A percentile compares a stretch with the other conserved stretches of the same genome.
phyloP scores from a whole-genome alignment of 2,329 filamentous ascomycete species.

The Trichoderma pleuroti region DNA sequence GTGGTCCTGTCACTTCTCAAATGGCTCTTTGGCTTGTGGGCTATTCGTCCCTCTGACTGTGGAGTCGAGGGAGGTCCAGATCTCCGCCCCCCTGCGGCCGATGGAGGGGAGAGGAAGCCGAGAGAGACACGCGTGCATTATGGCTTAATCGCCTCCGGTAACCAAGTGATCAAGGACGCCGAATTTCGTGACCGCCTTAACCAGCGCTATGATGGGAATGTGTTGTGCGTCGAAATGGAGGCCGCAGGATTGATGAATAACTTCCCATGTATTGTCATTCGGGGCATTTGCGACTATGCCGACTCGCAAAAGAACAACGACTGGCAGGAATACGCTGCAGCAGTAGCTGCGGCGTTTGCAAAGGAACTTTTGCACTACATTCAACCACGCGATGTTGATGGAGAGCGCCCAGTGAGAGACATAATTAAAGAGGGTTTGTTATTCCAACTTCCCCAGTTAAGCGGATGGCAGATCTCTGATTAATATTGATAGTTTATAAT shows the following conservation, averaged over 20 bases:
- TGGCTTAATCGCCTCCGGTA: background rate
- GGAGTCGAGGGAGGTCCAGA: no score
- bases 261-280: slow-evolving; percentile 1
- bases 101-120: background rate
- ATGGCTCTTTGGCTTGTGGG: no score
- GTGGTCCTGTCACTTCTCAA: no score
- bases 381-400: slow-evolving; percentile 1
- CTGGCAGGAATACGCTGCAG: background rate
- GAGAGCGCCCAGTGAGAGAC: background rate
- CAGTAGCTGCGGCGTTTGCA: background rate
- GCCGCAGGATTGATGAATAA: slow-evolving; percentile 9
- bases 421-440: background rate
- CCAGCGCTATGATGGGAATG: background rate
- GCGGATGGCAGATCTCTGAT: background rate
- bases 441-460: background rate
- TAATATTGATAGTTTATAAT: background rate
- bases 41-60: no score
- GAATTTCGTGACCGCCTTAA: background rate
- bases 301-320: slow-evolving; percentile 7
- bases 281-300: slow-evolving; percentile 8
- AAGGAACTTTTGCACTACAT: slow-evolving; percentile 1
- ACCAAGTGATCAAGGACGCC: slow-evolving; percentile 2
- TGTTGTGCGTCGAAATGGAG: slow-evolving; percentile 11
- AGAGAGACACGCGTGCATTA: background rate
- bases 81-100: no score